These are phyloP conservation scores for Verruconis gallopava DNA, from an alignment of 2,329 filamentous ascomycete species.

Conservation along the genomic window DNA sequence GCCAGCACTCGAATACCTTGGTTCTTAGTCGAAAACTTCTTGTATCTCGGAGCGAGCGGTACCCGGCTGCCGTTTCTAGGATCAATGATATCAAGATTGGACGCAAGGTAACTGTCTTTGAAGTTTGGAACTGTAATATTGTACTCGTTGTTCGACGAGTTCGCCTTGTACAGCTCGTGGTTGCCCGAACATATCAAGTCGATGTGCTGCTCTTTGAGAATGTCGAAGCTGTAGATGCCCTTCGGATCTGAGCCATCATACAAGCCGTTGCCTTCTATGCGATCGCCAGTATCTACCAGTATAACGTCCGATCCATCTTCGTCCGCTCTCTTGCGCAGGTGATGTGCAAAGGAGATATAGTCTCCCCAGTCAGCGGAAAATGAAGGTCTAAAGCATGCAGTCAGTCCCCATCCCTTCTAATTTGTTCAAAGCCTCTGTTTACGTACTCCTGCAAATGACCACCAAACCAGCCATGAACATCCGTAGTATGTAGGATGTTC, in stretches of 20 bases:
- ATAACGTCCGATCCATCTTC: constrained; percentile 68
- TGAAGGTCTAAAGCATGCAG: constrained; percentile 48
- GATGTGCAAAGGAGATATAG: constrained; percentile 82
- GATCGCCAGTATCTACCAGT: constrained; percentile 90
- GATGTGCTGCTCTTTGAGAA: constrained; percentile 68
- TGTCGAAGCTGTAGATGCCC: constrained; percentile 77
- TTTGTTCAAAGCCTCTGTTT: background rate
- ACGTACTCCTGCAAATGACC: constrained; percentile 79
- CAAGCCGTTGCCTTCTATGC: constrained; percentile 86
- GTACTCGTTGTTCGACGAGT: constrained; percentile 67
- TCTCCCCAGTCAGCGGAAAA: constrained; percentile 97
- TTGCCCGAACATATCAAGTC: constrained; percentile 84
- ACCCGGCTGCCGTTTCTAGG: constrained; percentile 55
- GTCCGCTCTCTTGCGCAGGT: constrained; percentile 69
- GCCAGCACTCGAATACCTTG: constrained; percentile 72
- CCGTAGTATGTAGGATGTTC: constrained; percentile 86
- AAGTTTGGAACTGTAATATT: constrained; percentile 73
- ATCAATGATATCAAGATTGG: constrained; percentile 81
- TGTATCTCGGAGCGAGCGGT: constrained; percentile 69
- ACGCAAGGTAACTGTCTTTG: constrained; percentile 68
- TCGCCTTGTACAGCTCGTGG: constrained; percentile 81
- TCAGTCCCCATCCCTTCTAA: background rate
- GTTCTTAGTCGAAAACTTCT: constrained; percentile 85
- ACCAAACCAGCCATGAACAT: constrained; percentile 91
- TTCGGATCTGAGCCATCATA: constrained; percentile 85